Conservation (phyloP, 805 yeast genomes). For the Cyberlindnera mycetangii region DNA sequence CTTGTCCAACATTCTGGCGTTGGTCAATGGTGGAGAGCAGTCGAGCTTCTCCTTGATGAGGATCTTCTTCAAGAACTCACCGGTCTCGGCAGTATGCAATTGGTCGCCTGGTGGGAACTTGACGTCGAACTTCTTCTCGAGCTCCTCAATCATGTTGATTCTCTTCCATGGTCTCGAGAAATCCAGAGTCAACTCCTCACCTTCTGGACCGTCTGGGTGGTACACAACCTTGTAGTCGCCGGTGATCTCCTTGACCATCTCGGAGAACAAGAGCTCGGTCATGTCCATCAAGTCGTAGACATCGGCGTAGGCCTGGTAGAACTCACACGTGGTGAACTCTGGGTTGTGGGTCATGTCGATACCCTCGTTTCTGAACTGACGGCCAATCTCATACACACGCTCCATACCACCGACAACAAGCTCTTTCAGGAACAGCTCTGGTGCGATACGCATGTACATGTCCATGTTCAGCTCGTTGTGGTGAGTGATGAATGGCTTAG, state of each 20-base stretch:
- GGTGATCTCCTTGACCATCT: conserved; percentile 94
- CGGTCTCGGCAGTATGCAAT: conserved; percentile 91
- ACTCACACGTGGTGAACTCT: conserved; percentile 98
- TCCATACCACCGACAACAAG: conserved; percentile 98
- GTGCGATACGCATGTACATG: conserved; percentile 97
- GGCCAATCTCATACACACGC: conserved; percentile 97
- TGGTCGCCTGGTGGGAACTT: conserved; percentile 95
- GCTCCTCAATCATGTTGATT: conserved; percentile 93
- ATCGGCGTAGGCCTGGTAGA: conserved; percentile 96
- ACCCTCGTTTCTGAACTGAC: conserved; percentile 98
- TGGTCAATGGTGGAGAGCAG: conserved; percentile 88
- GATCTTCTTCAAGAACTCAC: conserved; percentile 78
- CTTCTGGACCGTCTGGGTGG: conserved; percentile 94
- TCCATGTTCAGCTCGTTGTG: conserved; percentile 96
- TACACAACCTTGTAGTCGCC: conserved; percentile 83
- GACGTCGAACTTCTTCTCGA: conserved; percentile 81
- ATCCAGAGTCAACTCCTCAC: conserved; percentile 74
- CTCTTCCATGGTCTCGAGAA: conserved; percentile 98
- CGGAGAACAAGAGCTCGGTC: conserved; percentile 91
- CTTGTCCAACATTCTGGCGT: conserved; percentile 98
- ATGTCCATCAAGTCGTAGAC: conserved; percentile 89
- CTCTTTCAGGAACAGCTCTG: conserved; percentile 94
- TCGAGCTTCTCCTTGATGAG: conserved; percentile 79
- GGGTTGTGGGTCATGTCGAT: conserved; percentile 99
- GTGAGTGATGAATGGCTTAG: conserved; percentile 95